Base-by-base conservation (phyloP, 2,329 filamentous ascomycete genomes). In the Gliomastix tumulicola region DNA sequence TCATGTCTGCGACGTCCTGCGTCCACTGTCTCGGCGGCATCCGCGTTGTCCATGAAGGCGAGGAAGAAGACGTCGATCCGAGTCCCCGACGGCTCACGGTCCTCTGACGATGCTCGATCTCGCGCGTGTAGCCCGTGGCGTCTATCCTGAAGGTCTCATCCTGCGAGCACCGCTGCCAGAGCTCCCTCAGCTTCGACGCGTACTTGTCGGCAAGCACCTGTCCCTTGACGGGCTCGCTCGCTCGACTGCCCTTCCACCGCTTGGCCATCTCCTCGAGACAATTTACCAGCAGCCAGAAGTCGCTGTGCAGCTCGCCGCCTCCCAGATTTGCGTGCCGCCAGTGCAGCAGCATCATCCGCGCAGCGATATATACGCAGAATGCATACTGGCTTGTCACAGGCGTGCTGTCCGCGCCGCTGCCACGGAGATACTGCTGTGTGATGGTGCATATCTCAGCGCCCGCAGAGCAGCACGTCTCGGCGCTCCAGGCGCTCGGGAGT, bases 401-500 rank as follows among this genome's bases (percentile, higher is more conserved):
- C 5, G 43, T 44, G 17, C 37, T 34, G n/a, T n/a, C n/a, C 3
- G 37, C 40, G 3, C 52, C 44, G 1, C 59, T 54, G 41, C 62
- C 53, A 17, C 61, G 54, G 2, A 72, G 51, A 40, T 68, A 72
- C 35, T 70, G 68, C 6, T 56, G 50, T 0, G 59, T 59, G 21
- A 72, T 72, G 2, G 57, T 62, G 0, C 67, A 55, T 0, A 61
- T 69, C 37, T 72, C 68, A 0, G 58, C 48, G 0, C 68, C 66
- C 0, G 69, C 68, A 1, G 56, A 46, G 23, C 66, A 54, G 39
- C 69, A 72, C 0, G 69, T 71, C 37, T 72, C 68, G 2, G 66
- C 65, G 33, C 65, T 70, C 25, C 58, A 68, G 4, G 53, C 47
- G 35, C 58, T 68, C 0, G 69, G 68, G 6, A 71, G 42, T 35